A percentile compares a stretch with the other conserved stretches of the same genome.
Evolutionary conservation across 345 rosid genomes (phyloP).

Genomic region (Rhizophora apiculata): DNA sequence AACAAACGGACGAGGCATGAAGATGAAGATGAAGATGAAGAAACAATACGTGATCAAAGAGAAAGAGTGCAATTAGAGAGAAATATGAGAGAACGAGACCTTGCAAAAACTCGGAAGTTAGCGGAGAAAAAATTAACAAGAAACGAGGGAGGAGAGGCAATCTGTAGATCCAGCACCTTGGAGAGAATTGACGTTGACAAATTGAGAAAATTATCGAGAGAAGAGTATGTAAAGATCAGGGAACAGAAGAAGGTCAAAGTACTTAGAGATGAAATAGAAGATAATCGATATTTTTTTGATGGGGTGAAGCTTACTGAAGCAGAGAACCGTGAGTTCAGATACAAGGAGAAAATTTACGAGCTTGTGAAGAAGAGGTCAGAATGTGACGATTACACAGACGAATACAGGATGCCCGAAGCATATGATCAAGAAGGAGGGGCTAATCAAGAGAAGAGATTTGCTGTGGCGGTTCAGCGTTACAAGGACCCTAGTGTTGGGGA

Average conservation of each 20-base stretch:
- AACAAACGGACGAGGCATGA: slow-evolving; percentile 72
- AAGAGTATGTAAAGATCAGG: slow-evolving; percentile 83
- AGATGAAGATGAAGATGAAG: slow-evolving; percentile 46
- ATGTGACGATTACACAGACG: slow-evolving; percentile 58
- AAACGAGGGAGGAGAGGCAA: slow-evolving; percentile 85
- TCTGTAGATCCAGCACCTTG: slow-evolving; percentile 59
- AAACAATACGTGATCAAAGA: slow-evolving; percentile 77
- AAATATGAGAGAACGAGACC: slow-evolving; percentile 79
- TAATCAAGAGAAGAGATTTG: slow-evolving; percentile 86
- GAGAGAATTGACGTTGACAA: slow-evolving; percentile 50
- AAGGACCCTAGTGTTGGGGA: slow-evolving; percentile 67
- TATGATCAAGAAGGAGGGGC: slow-evolving; percentile 85
- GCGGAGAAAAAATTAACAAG: slow-evolving; percentile 67
- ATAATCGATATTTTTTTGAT: slow-evolving; percentile 73
- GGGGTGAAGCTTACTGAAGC: slow-evolving; percentile 75
- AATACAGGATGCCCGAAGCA: slow-evolving; percentile 76
- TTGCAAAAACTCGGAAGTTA: slow-evolving; percentile 69
- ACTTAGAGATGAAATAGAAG: slow-evolving; percentile 84
- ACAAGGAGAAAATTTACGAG: slow-evolving; percentile 76
- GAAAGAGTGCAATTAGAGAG: slow-evolving; percentile 84
- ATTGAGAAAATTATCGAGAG: slow-evolving; percentile 86
- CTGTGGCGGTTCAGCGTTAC: slow-evolving; percentile 88
- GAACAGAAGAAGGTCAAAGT: slow-evolving; percentile 94
- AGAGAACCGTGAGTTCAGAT: slow-evolving; percentile 57
- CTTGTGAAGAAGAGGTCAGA: slow-evolving; percentile 71